Evolutionary conservation across 1,139 yeast species (phyloP).

Genomic region (Suhomyces panamericanus): DNA sequence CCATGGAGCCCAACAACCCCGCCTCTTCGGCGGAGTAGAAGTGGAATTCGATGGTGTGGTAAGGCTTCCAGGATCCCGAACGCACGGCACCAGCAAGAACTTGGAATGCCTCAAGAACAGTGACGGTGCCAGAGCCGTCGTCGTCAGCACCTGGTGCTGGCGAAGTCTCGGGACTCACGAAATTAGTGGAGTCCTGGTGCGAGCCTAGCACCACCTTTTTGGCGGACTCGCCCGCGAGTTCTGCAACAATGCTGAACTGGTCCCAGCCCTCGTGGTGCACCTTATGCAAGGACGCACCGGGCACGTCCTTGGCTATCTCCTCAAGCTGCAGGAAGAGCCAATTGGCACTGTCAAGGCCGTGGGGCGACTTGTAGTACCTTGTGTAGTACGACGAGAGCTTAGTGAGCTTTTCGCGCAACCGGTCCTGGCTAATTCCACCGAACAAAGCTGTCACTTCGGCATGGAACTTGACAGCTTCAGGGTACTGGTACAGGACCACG

Average conservation of each 20-base stretch:
- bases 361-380: slow-evolving; percentile 71
- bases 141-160: slow-evolving; percentile 97
- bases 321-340: slow-evolving; percentile 62
- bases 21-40: slow-evolving; percentile 96
- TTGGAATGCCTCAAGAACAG: slow-evolving; percentile 74
- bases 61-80: slow-evolving; percentile 49
- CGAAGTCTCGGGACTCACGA: slow-evolving; percentile 65
- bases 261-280: slow-evolving; percentile 46
- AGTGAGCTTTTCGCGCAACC: slow-evolving; percentile 56
- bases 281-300: slow-evolving; percentile 27
- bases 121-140: slow-evolving; percentile 86
- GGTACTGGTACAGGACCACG: slow-evolving; percentile 54
- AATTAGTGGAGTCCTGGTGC: slow-evolving; percentile 84
- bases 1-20: slow-evolving; percentile 84
- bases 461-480: slow-evolving; percentile 40
- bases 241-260: slow-evolving; percentile 43
- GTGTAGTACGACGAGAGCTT: slow-evolving; percentile 70
- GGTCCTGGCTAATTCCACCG: slow-evolving; percentile 42
- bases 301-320: slow-evolving; percentile 40
- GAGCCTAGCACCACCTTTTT: slow-evolving; percentile 75
- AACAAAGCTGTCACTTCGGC: slow-evolving; percentile 44
- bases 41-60: slow-evolving; percentile 84
- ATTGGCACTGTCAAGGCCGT: slow-evolving; percentile 69
- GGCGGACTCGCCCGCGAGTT: slow-evolving; percentile 37
- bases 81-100: slow-evolving; percentile 45